Evolutionary conservation across 208 protist species (phyloP).

Genomic region (Trypanosoma melophagium): DNA sequence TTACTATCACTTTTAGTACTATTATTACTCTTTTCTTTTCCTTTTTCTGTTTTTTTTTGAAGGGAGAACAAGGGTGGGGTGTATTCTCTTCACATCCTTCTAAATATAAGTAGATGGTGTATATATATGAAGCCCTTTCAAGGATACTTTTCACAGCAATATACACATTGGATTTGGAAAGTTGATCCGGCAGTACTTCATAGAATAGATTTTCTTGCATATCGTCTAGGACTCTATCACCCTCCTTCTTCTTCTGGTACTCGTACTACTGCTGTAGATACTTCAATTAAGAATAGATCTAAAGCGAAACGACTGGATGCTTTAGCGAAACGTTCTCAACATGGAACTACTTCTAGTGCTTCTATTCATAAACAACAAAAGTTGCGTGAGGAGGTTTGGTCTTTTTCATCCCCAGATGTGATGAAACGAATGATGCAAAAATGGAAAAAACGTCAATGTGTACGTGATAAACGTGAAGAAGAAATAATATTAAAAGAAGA

Average conservation of each 20-base stretch:
- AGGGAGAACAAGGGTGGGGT: neutral
- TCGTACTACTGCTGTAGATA: neutral
- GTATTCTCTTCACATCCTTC: too few relatives aligned
- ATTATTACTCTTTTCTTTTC: constrained; percentile 5
- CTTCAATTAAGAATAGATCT: neutral
- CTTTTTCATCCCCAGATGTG: constrained; percentile 31
- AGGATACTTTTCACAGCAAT: neutral
- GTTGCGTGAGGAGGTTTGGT: constrained; percentile 3
- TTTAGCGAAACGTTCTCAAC: constrained; percentile 11
- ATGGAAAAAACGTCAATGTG: constrained; percentile 20
- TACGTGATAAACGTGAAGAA: constrained; percentile 9
- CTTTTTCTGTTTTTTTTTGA: neutral
- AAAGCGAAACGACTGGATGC: constrained; percentile 14
- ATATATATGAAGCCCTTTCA: constrained; percentile 5
- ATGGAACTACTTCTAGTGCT: neutral
- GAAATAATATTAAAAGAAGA: constrained; percentile 14
- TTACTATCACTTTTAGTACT: neutral
- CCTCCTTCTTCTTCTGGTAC: neutral
- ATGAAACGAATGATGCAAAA: constrained; percentile 36
- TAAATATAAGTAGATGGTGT: neutral
- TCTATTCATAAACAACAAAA: neutral
- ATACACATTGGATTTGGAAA: constrained; percentile 25
- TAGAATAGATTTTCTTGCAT: constrained; percentile 33
- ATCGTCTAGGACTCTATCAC: constrained; percentile 29
- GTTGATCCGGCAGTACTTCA: constrained; percentile 21